Evolutionary conservation across 2,329 filamentous ascomycete genomes (phyloP), one percentile per base, ranked within the genome.

Genomic region (Meredithiella fracta): DNA sequence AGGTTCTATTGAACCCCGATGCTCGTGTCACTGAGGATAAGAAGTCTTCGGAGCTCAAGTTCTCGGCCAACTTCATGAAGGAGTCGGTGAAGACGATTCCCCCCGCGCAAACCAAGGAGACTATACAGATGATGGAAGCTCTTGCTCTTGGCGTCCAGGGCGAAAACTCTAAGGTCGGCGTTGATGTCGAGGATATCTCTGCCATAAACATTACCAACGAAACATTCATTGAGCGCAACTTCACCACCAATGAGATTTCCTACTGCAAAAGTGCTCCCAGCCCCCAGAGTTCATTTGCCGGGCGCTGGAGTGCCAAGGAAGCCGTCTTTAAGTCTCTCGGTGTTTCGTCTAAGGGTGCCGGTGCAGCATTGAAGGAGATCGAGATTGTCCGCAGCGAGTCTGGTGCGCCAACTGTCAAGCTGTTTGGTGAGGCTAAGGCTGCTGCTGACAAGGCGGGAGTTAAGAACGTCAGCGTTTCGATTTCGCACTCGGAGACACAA

Each of bases 291-390:
- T 94, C 88, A 53, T 98, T 96, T 70, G 88, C 91, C 3, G 92
- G 92, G 52, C 82, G 89, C 62, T 98, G 92, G 92, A 91, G 85
- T 64, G 92, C 92, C 37, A 98, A 98, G 74, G 92, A 98, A 72
- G 92, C 92, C 26, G 90, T 98, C 0, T 98, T 98, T 78, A 98
- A 98, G 79, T 89, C 87, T 38, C 76, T 98, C 14, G 89, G 90
- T 62, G 90, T 97, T 11, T 72, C 78, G 63, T 85, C 90, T 69
- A 83, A 86, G 70, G 92, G 92, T 60, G 90, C 85, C 8, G 92
- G 94, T 61, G 91, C 92, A 59, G 77, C 88, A 15, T 70, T 98
- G 70, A 92, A 84, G 74, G 90, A 97, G 44, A 98, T 98, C 72
- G 94, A 98, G 72, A 91, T 98, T 63, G 69, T 80, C 60, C 83